Conservation (phyloP, 371 early-diverging fungal genomes). For the Actinomortierella wolfii region DNA sequence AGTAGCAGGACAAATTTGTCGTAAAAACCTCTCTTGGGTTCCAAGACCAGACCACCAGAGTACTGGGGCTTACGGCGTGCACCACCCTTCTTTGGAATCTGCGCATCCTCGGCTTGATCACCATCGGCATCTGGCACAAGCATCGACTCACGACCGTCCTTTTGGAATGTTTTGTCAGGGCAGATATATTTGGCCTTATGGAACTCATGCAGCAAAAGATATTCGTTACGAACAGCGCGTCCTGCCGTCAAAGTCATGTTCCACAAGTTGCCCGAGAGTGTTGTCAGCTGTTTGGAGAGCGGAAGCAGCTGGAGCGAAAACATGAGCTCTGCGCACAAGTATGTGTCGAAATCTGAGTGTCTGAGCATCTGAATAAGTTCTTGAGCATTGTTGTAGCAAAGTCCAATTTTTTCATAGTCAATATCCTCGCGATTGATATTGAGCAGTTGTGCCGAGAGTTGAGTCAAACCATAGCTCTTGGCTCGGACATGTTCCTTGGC, state of each 20-base stretch:
- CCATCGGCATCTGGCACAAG: constrained; percentile 15
- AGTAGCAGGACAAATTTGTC: constrained; percentile 95
- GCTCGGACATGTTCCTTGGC: constrained; percentile 88
- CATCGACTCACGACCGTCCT: constrained; percentile 14
- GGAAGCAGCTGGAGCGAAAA: constrained; percentile 89
- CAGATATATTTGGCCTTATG: constrained; percentile 88
- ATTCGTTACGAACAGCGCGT: constrained; percentile 99
- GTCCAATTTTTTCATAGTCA: constrained; percentile 77
- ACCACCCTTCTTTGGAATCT: constrained; percentile 47
- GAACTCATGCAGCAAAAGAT: constrained; percentile 96
- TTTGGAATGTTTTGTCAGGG: constrained; percentile 76
- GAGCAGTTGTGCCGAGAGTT: constrained; percentile 79
- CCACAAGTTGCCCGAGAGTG: constrained; percentile 96
- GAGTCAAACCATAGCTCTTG: constrained; percentile 85
- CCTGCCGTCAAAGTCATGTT: constrained; percentile 85
- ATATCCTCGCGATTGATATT: constrained; percentile 85
- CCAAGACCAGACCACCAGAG: constrained; percentile 98
- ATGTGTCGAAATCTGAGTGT: constrained; percentile 86
- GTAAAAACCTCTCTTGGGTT: constrained; percentile 98
- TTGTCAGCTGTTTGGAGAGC: constrained; percentile 94
- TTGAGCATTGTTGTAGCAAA: constrained; percentile 67
- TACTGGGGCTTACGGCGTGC: constrained; percentile 91
- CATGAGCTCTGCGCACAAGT: constrained; percentile 82
- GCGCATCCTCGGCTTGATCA: constrained; percentile 44
- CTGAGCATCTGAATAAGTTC: constrained; percentile 71